Evolutionary conservation across 495 filamentous ascomycete species (phyloP), one percentile per base, ranked within the genome.

Genomic region (Talaromyces ruber): DNA sequence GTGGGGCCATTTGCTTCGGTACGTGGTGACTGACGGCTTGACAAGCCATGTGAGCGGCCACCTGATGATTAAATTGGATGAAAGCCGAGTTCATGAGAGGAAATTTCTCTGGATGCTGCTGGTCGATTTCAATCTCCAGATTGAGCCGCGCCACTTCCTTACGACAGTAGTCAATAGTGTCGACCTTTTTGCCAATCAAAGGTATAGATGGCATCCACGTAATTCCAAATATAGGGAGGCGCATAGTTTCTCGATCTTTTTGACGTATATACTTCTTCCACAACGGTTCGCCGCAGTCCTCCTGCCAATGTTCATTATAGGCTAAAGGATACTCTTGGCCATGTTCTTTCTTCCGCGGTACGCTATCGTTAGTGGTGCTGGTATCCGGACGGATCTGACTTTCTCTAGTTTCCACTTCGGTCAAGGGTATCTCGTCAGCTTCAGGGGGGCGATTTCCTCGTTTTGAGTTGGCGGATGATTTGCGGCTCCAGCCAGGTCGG

Each of bases 51-150:
- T 98, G 94, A 2, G 94, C 94, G 7, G 93, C 92, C 5, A 97
- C 91, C 73, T 98, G 94, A 67, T 97, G 90, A 66, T 98, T 97
- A 81, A 98, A 98, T 71, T 98, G 94, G 60, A 98, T 92, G 68
- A 98, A 98, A 14, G 94, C 94, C 12, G 95, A 96, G 67, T 92
- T 97, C 93, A 98, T 96, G 59, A 93, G 76, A 2, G 94, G 95
- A 63, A 89, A 98, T 29, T 86, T 86, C 66, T 97, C 93, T 0
- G 89, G 90, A 32, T 92, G 81, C 65, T 87, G 79, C 68, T 98
- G 95, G 67, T 98, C 95, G 32, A 88, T 75, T 70, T 97, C 93
- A 59, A 98, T 97, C 74, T 98, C 95, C 58, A 93, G 60, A 67
- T 98, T 98, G 26, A 98, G 78, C 21, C 88, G 86, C 45, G 95